These are phyloP conservation scores for Carex pumila DNA, from an alignment of 176 grass and related monocot species.

Conservation along the genomic window DNA sequence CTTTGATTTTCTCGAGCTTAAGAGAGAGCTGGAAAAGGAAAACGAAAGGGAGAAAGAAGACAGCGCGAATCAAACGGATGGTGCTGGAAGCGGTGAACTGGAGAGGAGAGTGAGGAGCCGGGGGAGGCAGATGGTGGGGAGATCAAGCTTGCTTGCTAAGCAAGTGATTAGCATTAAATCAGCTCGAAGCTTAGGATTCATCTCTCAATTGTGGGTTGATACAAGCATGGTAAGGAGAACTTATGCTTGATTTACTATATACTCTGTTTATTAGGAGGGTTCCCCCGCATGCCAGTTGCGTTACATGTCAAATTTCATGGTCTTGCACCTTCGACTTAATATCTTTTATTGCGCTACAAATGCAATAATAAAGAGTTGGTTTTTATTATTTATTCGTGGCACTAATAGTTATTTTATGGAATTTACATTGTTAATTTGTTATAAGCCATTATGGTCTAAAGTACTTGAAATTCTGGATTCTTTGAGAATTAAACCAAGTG, in stretches of 20 bases:
- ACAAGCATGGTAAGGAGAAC: constrained; percentile 3
- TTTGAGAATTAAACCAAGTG: background rate
- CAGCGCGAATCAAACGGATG: background rate
- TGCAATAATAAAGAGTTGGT: background rate
- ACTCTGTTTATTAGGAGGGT: background rate
- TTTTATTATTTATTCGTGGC: background rate
- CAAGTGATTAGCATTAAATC: constrained; percentile 82
- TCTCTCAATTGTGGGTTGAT: constrained; percentile 95
- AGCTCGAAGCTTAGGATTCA: constrained; percentile 77
- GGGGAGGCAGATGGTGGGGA: constrained; percentile 48
- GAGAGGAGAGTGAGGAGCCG: constrained; percentile 24
- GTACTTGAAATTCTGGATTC: background rate
- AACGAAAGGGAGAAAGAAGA: background rate
- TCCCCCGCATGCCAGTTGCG: background rate
- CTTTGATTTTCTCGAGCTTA: constrained; percentile 79
- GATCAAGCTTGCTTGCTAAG: constrained; percentile 79
- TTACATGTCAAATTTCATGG: background rate
- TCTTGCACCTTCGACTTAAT: background rate
- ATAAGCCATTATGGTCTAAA: background rate
- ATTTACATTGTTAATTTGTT: background rate
- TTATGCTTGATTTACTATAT: background rate
- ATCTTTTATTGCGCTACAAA: background rate
- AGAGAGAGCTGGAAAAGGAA: constrained; percentile 63
- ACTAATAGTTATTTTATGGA: background rate
- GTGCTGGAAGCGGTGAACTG: background rate